phyloP scores from a whole-genome alignment of 1,284 basidiomycete genomes.

The Trichosporon inkin region DNA sequence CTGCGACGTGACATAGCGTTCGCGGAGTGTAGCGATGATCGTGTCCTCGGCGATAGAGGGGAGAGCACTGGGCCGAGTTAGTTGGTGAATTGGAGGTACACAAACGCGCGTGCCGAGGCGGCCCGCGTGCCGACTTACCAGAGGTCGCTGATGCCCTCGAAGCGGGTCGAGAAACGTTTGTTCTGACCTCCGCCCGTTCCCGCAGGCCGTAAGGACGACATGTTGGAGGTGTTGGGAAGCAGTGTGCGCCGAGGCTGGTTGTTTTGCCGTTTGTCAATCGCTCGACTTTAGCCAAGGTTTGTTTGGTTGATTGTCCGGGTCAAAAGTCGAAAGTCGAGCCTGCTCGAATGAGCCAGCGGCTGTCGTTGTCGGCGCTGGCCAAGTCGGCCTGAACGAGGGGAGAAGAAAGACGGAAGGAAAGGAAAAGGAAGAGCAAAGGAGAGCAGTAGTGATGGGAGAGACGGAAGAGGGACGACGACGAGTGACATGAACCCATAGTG shows the following conservation, averaged over 20 bases:
- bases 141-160: conserved; percentile 39
- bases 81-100: neutral
- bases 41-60: conserved; percentile 49
- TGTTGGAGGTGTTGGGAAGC: neutral
- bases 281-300: conserved; percentile 6
- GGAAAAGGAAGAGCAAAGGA: neutral
- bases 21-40: conserved; percentile 64
- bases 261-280: conserved; percentile 7
- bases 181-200: conserved; percentile 1
- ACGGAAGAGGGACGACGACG: conserved; percentile 1
- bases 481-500: neutral
- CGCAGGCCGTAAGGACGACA: conserved; percentile 16
- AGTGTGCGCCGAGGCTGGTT: neutral
- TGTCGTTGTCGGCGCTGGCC: conserved; percentile 3
- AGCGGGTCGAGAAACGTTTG: conserved; percentile 30
- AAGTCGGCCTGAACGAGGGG: neutral
- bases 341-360: neutral
- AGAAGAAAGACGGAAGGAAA: conserved; percentile 1
- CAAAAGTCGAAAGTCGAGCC: neutral
- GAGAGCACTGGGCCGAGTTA: conserved; percentile 25
- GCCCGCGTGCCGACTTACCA: too few species aligned
- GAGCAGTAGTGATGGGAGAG: conserved; percentile 9
- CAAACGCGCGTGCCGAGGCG: too few species aligned
- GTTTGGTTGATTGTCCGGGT: conserved; percentile 5
- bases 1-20: conserved; percentile 75